Evolutionary conservation across 83 land plant species (phyloP).

Genomic region (Thuja plicata): DNA sequence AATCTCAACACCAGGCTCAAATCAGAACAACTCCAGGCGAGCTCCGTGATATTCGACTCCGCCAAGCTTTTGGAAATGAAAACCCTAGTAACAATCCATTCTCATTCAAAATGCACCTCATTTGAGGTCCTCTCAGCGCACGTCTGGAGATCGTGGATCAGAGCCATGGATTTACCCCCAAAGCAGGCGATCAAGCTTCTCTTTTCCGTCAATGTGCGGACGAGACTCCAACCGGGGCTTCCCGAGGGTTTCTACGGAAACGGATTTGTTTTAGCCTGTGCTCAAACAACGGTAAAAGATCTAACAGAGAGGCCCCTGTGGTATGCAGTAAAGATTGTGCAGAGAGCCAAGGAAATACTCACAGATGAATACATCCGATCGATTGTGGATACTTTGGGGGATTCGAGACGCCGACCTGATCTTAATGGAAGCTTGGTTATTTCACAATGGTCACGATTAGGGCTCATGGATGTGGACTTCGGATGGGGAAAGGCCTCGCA

Average conservation of each 20-base stretch:
- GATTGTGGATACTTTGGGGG: conserved; percentile 47
- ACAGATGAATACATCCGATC: conserved; percentile 45
- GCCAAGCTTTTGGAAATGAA: conserved; percentile 39
- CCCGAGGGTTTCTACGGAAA: conserved; percentile 65
- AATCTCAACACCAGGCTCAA: conserved; percentile 17
- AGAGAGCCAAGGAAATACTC: conserved; percentile 46
- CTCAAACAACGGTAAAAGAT: conserved; percentile 33
- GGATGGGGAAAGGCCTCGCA: conserved; percentile 57
- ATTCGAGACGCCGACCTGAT: conserved; percentile 33
- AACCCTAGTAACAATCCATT: conserved; percentile 21
- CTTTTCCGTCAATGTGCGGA: conserved; percentile 46
- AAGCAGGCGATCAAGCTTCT: conserved; percentile 46
- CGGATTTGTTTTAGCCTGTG: conserved; percentile 56
- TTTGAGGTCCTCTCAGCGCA: conserved; percentile 65
- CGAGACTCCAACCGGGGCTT: conserved; percentile 24
- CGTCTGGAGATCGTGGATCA: conserved; percentile 65
- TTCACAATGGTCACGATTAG: conserved; percentile 61
- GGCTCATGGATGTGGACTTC: conserved; percentile 55
- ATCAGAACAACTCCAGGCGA: conserved; percentile 34
- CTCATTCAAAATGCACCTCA: conserved; percentile 52
- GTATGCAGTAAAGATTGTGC: conserved; percentile 39
- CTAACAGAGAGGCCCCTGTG: conserved; percentile 23
- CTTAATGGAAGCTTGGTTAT: conserved; percentile 47
- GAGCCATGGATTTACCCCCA: conserved; percentile 29
- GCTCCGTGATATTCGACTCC: conserved; percentile 39